phyloP scores from a whole-genome alignment of 2,329 filamentous ascomycete species.

The Talaromyces sp. region DNA sequence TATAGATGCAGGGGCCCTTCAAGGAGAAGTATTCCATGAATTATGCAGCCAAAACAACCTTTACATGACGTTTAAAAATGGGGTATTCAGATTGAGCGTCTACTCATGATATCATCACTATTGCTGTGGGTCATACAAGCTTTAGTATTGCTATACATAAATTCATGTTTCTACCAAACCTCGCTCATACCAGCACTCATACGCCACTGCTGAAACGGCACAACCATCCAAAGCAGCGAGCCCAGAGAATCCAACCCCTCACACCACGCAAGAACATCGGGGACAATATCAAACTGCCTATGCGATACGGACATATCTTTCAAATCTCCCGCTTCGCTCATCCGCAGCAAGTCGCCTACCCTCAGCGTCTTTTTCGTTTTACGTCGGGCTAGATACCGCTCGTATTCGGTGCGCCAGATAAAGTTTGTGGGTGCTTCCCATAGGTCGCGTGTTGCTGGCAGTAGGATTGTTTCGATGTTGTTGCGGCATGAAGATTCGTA shows the following conservation, averaged over 20 bases:
- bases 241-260: constrained; percentile 8
- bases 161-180: constrained; percentile 2
- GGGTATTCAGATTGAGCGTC: not conserved
- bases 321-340: not conserved
- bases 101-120: not conserved
- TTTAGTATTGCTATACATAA: not conserved
- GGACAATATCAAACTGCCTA: not conserved
- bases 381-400: not conserved
- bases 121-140: not conserved
- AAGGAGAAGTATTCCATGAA: not conserved
- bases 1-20: constrained; percentile 1
- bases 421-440: constrained; percentile 9
- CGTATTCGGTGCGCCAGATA: constrained; percentile 9
- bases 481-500: not conserved
- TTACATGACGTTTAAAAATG: not conserved
- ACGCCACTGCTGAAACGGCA: constrained; percentile 9
- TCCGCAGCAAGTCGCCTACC: constrained; percentile 6
- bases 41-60: constrained; percentile 3
- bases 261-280: constrained; percentile 9
- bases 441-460: constrained; percentile 8
- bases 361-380: constrained; percentile 3
- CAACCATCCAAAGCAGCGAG: constrained; percentile 8
- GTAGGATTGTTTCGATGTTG: constrained; percentile 2
- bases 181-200: constrained; percentile 1
- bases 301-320: not conserved